phyloP scores from a whole-genome alignment of 2,329 filamentous ascomycete genomes.

The Tolypocladium inflatum region DNA sequence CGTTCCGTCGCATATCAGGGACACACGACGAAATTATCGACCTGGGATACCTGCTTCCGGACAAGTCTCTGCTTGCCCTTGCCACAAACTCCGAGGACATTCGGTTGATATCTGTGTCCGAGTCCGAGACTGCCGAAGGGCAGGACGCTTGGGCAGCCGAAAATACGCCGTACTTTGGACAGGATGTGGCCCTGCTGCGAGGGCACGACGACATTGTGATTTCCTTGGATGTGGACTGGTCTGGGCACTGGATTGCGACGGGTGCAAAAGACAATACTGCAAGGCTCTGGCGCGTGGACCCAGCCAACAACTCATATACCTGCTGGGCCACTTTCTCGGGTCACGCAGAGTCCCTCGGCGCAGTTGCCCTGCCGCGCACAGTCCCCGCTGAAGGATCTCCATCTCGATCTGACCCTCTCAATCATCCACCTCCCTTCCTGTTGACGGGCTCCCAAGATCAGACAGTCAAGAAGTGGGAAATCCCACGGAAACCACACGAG shows the following conservation, averaged over 20 bases:
- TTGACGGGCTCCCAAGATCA: slow-evolving; percentile 92
- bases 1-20: slow-evolving; percentile 74
- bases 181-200: slow-evolving; percentile 75
- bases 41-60: slow-evolving; percentile 72
- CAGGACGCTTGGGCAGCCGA: slow-evolving; percentile 12
- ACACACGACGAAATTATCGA: slow-evolving; percentile 98
- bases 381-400: slow-evolving; percentile 59
- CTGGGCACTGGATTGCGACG: slow-evolving; percentile 91
- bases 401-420: slow-evolving; percentile 63
- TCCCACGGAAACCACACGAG: slow-evolving; percentile 45
- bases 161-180: slow-evolving; percentile 63
- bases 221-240: slow-evolving; percentile 90
- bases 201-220: slow-evolving; percentile 96
- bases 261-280: slow-evolving; percentile 96
- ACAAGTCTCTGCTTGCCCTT: slow-evolving; percentile 74
- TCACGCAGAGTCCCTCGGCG: slow-evolving; percentile 88
- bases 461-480: slow-evolving; percentile 91
- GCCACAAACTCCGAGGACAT: slow-evolving; percentile 95
- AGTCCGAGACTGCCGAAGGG: slow-evolving; percentile 16
- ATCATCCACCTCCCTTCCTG: slow-evolving; percentile 73
- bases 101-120: slow-evolving; percentile 66
- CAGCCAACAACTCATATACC: slow-evolving; percentile 61
- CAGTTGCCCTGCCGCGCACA: slow-evolving; percentile 70
- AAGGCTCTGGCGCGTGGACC: slow-evolving; percentile 80
- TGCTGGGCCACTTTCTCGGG: slow-evolving; percentile 79